Conservation (phyloP, 345 rosid species). For the Geranium rotundifolium region DNA sequence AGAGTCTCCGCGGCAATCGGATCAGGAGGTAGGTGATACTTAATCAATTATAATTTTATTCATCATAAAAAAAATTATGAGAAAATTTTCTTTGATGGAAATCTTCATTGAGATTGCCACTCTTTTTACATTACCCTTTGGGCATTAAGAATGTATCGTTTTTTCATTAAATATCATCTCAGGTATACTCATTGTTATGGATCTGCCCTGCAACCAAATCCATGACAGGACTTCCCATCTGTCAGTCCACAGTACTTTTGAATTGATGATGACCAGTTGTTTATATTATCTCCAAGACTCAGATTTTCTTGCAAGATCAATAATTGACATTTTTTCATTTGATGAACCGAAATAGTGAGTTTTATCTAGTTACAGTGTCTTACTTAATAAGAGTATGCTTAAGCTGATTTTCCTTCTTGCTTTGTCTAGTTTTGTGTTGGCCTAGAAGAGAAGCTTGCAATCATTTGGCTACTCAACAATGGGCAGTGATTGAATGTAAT, state of each 20-base stretch:
- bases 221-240: not conserved
- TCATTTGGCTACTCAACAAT: not conserved
- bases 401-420: not conserved
- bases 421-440: not conserved
- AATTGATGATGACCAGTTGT: not conserved
- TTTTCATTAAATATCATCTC: not conserved
- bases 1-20: constrained; percentile 53
- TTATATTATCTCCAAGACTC: not conserved
- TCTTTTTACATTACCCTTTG: not conserved
- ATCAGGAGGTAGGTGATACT: constrained; percentile 64
- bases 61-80: not conserved
- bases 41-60: not conserved
- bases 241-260: not conserved
- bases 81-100: not conserved
- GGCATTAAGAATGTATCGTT: not conserved
- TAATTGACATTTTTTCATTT: not conserved
- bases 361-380: not conserved
- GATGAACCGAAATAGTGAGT: not conserved
- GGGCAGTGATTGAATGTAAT: not conserved
- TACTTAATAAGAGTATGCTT: not conserved
- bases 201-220: not conserved
- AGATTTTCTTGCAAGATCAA: not conserved
- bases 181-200: not conserved
- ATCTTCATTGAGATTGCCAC: not conserved
- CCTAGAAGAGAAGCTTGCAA: not conserved